These are phyloP conservation scores for Dimargaris cristalligena DNA, from an alignment of 192 early-diverging fungal genomes.

Conservation along the genomic window DNA sequence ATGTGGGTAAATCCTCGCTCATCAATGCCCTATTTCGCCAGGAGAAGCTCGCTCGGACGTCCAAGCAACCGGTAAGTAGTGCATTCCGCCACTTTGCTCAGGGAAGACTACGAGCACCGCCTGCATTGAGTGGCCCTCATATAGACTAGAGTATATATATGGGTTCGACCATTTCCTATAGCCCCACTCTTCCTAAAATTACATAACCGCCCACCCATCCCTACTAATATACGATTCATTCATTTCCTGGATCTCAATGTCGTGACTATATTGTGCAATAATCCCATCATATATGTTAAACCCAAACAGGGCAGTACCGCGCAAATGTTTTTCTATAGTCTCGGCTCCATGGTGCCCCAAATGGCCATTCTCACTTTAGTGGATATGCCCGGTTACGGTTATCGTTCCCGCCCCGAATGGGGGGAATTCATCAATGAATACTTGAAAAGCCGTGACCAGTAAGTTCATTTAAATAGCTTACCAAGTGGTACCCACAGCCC, in stretches of 20 bases:
- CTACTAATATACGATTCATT: too few species aligned
- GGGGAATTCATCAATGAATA: conserved; percentile 27
- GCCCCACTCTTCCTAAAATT: too few species aligned
- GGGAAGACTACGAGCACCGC: too few species aligned
- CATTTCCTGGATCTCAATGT: too few species aligned
- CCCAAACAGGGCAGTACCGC: neutral
- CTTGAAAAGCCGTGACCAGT: conserved; percentile 20
- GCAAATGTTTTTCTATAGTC: conserved; percentile 4
- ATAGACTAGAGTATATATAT: too few species aligned
- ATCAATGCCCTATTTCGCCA: conserved; percentile 25
- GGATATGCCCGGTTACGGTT: conserved; percentile 38
- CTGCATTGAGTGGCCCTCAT: too few species aligned
- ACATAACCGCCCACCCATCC: too few species aligned
- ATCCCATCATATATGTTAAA: too few species aligned
- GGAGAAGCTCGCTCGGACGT: conserved; percentile 22
- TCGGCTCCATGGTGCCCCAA: neutral
- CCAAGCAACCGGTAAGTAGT: conserved; percentile 20
- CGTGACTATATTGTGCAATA: too few species aligned
- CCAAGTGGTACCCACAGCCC: neutral
- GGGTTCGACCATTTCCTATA: too few species aligned
- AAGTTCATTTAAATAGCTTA: conserved; percentile 1
- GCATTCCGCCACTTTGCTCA: too few species aligned
- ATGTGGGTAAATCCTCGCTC: conserved; percentile 31
- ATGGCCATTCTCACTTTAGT: conserved; percentile 20
- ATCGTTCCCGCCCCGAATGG: conserved; percentile 28